Percentiles rank a stretch among this genome's conserved stretches.
Evolutionary conservation across 1,284 basidiomycete genomes (phyloP).

Genomic region (Pseudozyma thailandica): DNA sequence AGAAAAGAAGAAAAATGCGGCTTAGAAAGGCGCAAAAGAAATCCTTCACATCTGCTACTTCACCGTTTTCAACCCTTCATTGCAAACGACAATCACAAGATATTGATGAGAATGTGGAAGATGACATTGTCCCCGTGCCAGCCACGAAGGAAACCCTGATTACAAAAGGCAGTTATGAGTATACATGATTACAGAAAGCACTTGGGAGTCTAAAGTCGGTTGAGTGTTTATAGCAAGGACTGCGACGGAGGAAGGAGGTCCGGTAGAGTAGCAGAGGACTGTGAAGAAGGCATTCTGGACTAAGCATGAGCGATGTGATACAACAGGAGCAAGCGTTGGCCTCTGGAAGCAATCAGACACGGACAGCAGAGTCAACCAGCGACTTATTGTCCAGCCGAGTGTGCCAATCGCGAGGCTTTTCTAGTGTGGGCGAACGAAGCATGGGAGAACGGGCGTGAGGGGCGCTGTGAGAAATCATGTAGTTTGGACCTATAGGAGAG

Average conservation of each 20-base stretch:
- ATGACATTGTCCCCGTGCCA: constrained; percentile 1
- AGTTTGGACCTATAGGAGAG: constrained; percentile 19
- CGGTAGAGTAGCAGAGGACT: not conserved
- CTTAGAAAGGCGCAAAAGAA: too few relatives aligned
- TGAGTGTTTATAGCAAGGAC: not conserved
- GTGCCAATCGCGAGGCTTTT: constrained; percentile 40
- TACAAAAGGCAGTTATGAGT: constrained; percentile 3
- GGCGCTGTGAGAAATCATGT: constrained; percentile 9
- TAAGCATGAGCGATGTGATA: too few relatives aligned
- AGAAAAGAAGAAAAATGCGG: too few relatives aligned
- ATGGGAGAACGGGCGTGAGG: constrained; percentile 13
- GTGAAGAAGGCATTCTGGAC: too few relatives aligned
- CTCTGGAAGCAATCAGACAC: constrained; percentile 6
- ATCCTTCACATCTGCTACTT: too few relatives aligned
- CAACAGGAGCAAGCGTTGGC: not conserved
- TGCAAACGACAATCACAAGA: too few relatives aligned
- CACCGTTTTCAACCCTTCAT: too few relatives aligned
- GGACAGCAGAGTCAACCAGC: constrained; percentile 30
- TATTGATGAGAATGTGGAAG: not conserved
- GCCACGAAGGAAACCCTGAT: not conserved
- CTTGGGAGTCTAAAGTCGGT: too few relatives aligned
- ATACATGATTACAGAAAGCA: constrained; percentile 24
- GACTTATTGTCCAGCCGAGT: constrained; percentile 31
- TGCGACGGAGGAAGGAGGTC: not conserved
- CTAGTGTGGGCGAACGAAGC: constrained; percentile 10